Evolutionary conservation across 768 basidiomycete genomes (phyloP), one percentile per base, ranked within the genome.

Genomic region (Auriscalpium vulgare): DNA sequence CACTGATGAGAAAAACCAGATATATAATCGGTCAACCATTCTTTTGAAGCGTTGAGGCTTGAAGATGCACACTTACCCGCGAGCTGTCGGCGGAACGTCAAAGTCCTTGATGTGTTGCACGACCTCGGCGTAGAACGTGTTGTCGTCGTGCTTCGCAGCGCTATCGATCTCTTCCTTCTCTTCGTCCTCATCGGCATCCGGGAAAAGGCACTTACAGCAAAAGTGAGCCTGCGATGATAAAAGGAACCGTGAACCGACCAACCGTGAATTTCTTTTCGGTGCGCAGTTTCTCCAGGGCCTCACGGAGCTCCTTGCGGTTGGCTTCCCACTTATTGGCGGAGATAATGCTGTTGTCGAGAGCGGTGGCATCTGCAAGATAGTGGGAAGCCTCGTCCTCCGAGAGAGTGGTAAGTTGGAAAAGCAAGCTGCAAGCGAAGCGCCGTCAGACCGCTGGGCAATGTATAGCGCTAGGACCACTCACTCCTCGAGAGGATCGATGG

Each of bases 401-500:
- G 9, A 58, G 50, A 34, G 37, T 7, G 35, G 57, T 43, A 11
- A 60, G 37, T 9, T 13, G 11, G 37, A 60, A 58, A 36, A 60
- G 47, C 48, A 54, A 38, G 0, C 59, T 60, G 35, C 14, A 7
- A 29, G 29, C 29, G 29, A 29, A 50, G 10, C 34, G 34, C n/a
- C 5, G 21, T 40, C 23, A 40, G 5, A 43, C 54, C 56, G 54
- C 48, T 10, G 23, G 43, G 36, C 37, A 43, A 7, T 14, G 37
- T 37, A 11, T 19, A 43, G 29, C 16, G 45, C 6, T 34, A 23
- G 44, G 14, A 5, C 23, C 9, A 47, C 57, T 35, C 36, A 63
- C 62, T 59, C 47, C 16, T 63, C 62, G 6, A 63, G 43, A n/a
- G 62, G 62, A 11, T 59, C 61, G 23, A 63, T 60, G n/a, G 62